phyloP scores from a whole-genome alignment of 768 basidiomycete genomes.

The Lentinus brumalis region DNA sequence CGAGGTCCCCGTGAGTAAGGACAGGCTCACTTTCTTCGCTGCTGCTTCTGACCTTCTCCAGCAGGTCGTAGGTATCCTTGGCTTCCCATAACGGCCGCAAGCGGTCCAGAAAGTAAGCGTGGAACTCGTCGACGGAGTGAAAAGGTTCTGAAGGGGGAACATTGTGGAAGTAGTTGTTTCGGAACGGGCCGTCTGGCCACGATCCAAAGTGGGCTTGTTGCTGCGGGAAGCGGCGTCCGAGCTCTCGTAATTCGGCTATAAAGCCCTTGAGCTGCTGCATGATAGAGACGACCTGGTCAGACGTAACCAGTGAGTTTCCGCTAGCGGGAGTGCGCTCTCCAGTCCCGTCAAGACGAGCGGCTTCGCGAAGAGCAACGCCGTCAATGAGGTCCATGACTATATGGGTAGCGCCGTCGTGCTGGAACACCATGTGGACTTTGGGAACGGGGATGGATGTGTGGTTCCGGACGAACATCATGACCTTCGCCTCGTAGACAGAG shows the following conservation, averaged over 20 bases:
- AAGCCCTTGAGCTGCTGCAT: neutral
- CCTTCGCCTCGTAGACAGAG: neutral
- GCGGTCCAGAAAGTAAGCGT: neutral
- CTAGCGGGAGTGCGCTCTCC: neutral
- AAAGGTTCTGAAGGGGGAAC: neutral
- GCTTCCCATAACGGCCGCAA: neutral
- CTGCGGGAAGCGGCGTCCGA: neutral
- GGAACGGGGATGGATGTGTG: conserved; percentile 1
- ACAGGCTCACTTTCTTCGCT: neutral
- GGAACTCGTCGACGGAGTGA: neutral
- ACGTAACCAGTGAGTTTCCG: neutral
- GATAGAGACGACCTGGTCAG: neutral
- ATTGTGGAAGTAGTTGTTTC: neutral
- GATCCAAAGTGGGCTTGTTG: no score
- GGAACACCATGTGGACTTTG: conserved; percentile 1
- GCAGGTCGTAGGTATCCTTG: neutral
- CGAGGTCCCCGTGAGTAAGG: conserved; percentile 41
- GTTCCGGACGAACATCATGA: neutral
- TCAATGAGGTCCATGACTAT: conserved; percentile 7
- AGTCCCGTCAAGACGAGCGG: no score
- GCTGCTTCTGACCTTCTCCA: neutral
- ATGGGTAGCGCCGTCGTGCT: neutral
- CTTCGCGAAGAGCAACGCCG: neutral
- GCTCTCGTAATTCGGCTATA: neutral
- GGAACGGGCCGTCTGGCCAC: neutral